Evolutionary conservation across 495 filamentous ascomycete genomes (phyloP), one percentile per base, ranked within the genome.

Genomic region (Podospora didyma): DNA sequence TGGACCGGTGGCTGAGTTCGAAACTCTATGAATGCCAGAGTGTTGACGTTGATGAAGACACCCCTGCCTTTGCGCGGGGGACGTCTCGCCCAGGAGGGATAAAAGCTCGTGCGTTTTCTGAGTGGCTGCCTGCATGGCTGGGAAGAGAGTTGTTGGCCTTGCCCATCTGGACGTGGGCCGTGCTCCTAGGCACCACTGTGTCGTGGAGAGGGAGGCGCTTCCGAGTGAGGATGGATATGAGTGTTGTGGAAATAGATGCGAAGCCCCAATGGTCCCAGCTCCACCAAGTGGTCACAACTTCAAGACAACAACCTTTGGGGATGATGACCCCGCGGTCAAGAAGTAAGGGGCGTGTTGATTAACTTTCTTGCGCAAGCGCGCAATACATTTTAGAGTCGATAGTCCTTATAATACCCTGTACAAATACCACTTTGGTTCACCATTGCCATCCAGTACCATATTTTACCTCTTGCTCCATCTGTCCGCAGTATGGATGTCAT

Each of bases 141-240:
- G 92, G 89, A 0, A 78, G 94, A 20, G 94, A 99, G 67, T 37
- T 80, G 1, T 73, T 96, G 7, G 92, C 95, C 0, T 75, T 93
- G 24, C 90, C 90, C 5, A 89, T 99, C 49, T 97, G 94, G 94
- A 74, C 71, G 3, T 87, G 86, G 83, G 92, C 93, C 14, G 85
- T 96, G 20, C 86, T 85, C 61, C 87, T 91, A 51, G 95, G 89
- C 3, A 83, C 84, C 31, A 92, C 84, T 24, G 90, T 97, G 11
- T 81, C 82, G 54, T 97, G 95, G 95, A 79, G 94, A 34, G 91
- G 92, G 0, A 83, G 83, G 60, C 79, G 76, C 22, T 97, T 97
- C 69, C 81, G 83, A 67, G 92, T 99, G 12, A 82, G 88, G 4
- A 76, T 86, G 61, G 89, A 96, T 71, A 96, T 92, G 82, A 89